Evolutionary conservation across 495 filamentous ascomycete genomes (phyloP).

Genomic region (Aspergillus panamensis): DNA sequence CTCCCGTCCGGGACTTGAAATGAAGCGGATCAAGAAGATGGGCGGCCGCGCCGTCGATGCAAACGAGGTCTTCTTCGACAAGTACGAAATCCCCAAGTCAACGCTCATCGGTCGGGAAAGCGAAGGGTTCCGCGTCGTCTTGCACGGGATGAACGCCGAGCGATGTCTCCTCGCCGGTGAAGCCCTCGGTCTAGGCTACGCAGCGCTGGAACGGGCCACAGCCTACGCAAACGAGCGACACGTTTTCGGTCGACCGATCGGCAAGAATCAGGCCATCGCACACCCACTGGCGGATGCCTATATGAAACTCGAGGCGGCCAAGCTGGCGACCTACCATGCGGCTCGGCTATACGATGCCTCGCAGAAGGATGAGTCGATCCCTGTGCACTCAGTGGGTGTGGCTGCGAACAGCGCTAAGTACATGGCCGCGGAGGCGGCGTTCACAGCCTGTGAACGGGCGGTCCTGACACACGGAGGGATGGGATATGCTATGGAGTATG

Average conservation of each 20-base stretch:
- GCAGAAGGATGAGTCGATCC: constrained; percentile 50
- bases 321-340: constrained; percentile 74
- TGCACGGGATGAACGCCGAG: constrained; percentile 84
- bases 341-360: constrained; percentile 66
- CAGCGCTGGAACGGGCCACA: constrained; percentile 60
- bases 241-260: constrained; percentile 69
- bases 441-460: constrained; percentile 67
- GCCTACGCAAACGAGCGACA: constrained; percentile 65
- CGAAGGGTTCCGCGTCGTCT: constrained; percentile 70
- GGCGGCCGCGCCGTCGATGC: constrained; percentile 75
- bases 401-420: constrained; percentile 77
- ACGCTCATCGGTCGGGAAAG: constrained; percentile 65
- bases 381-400: constrained; percentile 62
- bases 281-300: constrained; percentile 72
- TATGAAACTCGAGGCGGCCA: constrained; percentile 78
- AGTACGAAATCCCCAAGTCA: constrained; percentile 58
- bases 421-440: constrained; percentile 74
- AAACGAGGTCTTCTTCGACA: constrained; percentile 81
- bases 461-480: constrained; percentile 68
- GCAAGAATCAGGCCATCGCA: constrained; percentile 70
- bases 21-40: constrained; percentile 77
- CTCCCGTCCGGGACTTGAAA: constrained; percentile 50
- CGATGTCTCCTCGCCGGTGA: constrained; percentile 73
- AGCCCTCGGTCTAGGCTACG: constrained; percentile 73
- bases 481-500: constrained; percentile 75